A percentile compares a stretch with the other conserved stretches of the same genome.
These are phyloP conservation scores for Leptosphaerulina australis DNA, from an alignment of 2,329 filamentous ascomycete genomes.

Conservation along the genomic window DNA sequence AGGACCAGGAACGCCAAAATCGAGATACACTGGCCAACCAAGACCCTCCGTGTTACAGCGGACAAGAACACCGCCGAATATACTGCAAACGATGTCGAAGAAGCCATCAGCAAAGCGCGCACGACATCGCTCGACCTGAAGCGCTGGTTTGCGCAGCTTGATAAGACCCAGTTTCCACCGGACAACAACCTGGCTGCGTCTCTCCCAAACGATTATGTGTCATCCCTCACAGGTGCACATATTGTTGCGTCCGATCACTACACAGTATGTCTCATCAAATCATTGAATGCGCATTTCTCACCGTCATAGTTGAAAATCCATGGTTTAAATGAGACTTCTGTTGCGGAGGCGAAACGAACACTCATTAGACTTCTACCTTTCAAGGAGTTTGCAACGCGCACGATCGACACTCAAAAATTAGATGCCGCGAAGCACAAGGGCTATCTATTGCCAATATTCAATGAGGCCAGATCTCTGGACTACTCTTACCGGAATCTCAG, in stretches of 20 bases:
- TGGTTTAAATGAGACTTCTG: constrained; percentile 29
- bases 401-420: constrained; percentile 29
- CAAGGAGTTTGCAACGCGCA: constrained; percentile 16
- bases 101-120: constrained; percentile 28
- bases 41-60: constrained; percentile 46
- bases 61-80: constrained; percentile 46
- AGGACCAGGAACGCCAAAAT: constrained; percentile 37
- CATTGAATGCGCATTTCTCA: constrained; percentile 1
- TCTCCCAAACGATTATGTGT: constrained; percentile 17
- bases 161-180: constrained; percentile 1
- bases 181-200: constrained; percentile 9
- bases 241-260: constrained; percentile 20
- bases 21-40: constrained; percentile 33
- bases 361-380: constrained; percentile 39
- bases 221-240: constrained; percentile 31
- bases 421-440: constrained; percentile 17
- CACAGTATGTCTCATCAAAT: constrained; percentile 22
- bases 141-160: constrained; percentile 29
- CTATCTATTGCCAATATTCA: constrained; percentile 26
- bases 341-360: constrained; percentile 38
- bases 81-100: constrained; percentile 43
- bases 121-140: constrained; percentile 27
- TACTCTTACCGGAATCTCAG: constrained; percentile 26
- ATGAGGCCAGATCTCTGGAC: constrained; percentile 30
- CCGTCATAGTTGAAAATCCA: constrained; percentile 36